phyloP scores from a whole-genome alignment of 108 stramenopile genomes.

The Epipyxis sp. region DNA sequence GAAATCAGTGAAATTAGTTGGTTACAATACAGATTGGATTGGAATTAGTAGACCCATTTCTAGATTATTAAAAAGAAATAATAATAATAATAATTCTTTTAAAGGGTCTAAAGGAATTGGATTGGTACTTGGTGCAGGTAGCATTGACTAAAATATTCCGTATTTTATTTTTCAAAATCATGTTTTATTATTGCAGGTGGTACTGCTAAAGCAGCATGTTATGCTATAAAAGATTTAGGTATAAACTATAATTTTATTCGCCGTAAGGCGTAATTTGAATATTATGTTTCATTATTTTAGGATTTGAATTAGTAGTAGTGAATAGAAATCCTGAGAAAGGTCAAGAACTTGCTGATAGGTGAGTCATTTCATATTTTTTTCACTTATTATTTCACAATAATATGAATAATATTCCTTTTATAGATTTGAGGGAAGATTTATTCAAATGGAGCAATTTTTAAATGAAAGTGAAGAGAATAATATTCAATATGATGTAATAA shows the following conservation, averaged over 20 bases:
- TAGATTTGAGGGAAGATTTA: neutral
- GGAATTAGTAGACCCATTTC: slow-evolving; percentile 86
- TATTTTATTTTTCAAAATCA: neutral
- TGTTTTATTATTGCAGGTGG: slow-evolving; percentile 68
- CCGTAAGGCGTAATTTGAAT: neutral
- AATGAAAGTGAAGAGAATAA: too few species aligned
- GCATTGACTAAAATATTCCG: neutral
- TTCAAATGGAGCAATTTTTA: neutral
- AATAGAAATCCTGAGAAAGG: slow-evolving; percentile 89
- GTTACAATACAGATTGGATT: slow-evolving; percentile 98
- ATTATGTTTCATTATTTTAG: slow-evolving; percentile 54
- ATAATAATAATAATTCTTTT: slow-evolving; percentile 35
- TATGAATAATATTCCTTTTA: too few species aligned
- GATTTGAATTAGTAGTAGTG: slow-evolving; percentile 76
- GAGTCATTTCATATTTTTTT: too few species aligned
- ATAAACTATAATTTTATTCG: neutral
- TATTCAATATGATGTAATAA: too few species aligned
- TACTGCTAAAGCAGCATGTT: slow-evolving; percentile 91
- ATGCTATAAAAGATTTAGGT: slow-evolving; percentile 54
- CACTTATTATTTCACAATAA: too few species aligned
- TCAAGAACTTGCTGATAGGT: slow-evolving; percentile 73
- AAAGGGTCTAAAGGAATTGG: slow-evolving; percentile 47
- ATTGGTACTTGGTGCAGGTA: slow-evolving; percentile 72
- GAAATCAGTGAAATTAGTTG: slow-evolving; percentile 55
- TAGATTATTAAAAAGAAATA: slow-evolving; percentile 59